Evolutionary conservation across 768 basidiomycete genomes (phyloP), one percentile per base, ranked within the genome.

Genomic region (Botryobasidium botryosum): DNA sequence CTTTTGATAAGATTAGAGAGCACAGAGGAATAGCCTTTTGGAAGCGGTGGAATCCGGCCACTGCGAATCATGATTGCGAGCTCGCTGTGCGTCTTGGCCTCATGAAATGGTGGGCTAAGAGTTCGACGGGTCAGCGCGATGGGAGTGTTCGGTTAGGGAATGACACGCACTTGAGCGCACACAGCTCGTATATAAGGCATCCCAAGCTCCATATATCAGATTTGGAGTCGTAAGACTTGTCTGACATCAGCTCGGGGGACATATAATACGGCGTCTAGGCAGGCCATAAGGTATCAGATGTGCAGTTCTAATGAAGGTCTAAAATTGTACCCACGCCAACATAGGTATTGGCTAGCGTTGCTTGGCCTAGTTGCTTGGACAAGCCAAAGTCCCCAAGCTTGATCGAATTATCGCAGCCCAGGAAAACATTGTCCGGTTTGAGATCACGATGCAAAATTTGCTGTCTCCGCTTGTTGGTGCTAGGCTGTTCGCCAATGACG

Each of bases 121-220:
- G 10, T n/a, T 5, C 4, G 12, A 35, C 13, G 42, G 27, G 12
- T 17, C 4, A 33, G 27, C 12, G 10, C n/a, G n/a, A 36, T 36
- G 17, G 39, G 5, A 17, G 17, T 18, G 17, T 18, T 5, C 17
- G 21, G 10, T 3, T 7, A 23, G 24, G 27, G 4, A 5, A 41
- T 15, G 7, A 33, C 26, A 57, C 66, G 51, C 37, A 68, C 66
- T 82, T 82, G 43, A 90, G 68, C 0, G 92, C 88, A 51, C 92
- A 97, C 31, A 97, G 72, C 62, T 97, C 94, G 60, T 85, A 97
- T 21, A 96, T 85, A 25, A 97, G 70, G 62, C 94, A 99, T 1
- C 94, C 94, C 24, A 97, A 69, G 3, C 87, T 91, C 94, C 94
- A 99, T 39, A 99, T 96, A 56, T 99, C 94, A 0, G 85, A 88